Base-by-base conservation (phyloP, 2,329 filamentous ascomycete genomes). In the Trichoderma brevicompactum region DNA sequence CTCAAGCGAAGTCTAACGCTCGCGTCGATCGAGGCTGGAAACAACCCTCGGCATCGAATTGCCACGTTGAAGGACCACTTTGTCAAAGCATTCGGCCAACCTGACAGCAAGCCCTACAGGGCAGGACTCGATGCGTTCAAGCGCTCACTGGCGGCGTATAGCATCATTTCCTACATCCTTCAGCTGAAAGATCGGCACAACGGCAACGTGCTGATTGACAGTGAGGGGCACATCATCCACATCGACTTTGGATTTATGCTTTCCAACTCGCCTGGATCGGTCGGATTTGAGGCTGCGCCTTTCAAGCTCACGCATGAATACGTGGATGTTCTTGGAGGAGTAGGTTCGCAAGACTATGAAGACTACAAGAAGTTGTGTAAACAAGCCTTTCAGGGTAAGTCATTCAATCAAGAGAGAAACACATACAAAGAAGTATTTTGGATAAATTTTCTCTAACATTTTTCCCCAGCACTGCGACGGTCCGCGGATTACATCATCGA, bases 221-320 rank as follows among this genome's bases (percentile, higher is more conserved):
- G 91, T 72, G 89, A 92, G 75, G 92, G 92, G 9, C 92, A 95
- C 74, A 93, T 94, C 65, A 88, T 95, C 67, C 92, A 95, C 74
- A 95, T 95, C 67, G 92, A 95, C 77, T 95, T 95, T 76, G 92
- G 92, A 64, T 95, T 95, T 75, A 94, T 95, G 90, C 82, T 95
- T 40, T 94, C 90, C 53, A 95, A 95, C 76, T 93, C 91, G 1
- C 92, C 92, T 0, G 92, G 92, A 0, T 90, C 88, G 8, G 91
- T 95, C 74, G 91, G 91, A 2, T 95, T 95, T 72, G 92, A 95
- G 78, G 92, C 92, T 13, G 92, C 92, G 5, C 92, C 92, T 1
- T 95, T 95, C 78, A 95, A 95, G 79, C 81, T 95, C 32, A 94
- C 92, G 1, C 87, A 93, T 69, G 92, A 95, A 73, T 95, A 95